Percentiles rank a stretch among this genome's conserved stretches.
phyloP scores from a whole-genome alignment of 108 stramenopile genomes.

The Mediolabrus comicus region DNA sequence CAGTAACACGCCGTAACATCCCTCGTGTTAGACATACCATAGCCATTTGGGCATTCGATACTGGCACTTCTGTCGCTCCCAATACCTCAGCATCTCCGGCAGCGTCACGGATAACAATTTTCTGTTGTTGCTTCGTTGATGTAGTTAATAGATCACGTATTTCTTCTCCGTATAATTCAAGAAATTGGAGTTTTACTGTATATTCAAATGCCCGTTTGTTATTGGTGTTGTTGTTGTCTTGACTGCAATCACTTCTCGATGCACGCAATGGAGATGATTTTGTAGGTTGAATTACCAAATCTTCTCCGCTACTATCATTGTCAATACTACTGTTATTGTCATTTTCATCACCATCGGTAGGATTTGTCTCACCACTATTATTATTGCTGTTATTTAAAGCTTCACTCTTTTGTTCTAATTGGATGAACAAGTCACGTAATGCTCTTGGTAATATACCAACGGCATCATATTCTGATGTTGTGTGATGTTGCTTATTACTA shows the following conservation, averaged over 20 bases:
- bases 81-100: slow-evolving; percentile 83
- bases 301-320: slow-evolving; percentile 1
- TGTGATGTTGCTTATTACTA: too few species aligned
- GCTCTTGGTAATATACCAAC: slow-evolving; percentile 83
- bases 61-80: slow-evolving; percentile 77
- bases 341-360: slow-evolving; percentile 1
- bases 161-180: slow-evolving; percentile 87
- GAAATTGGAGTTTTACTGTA: slow-evolving; percentile 75
- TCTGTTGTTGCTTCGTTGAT: slow-evolving; percentile 18
- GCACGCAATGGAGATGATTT: background rate
- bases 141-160: slow-evolving; percentile 87
- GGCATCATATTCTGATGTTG: slow-evolving; percentile 47
- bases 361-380: slow-evolving; percentile 13
- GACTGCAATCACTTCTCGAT: background rate
- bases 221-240: background rate
- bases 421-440: slow-evolving; percentile 56
- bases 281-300: slow-evolving; percentile 6
- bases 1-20: slow-evolving; percentile 66
- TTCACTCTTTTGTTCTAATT: slow-evolving; percentile 27
- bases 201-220: slow-evolving; percentile 42
- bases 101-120: slow-evolving; percentile 73
- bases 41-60: slow-evolving; percentile 81
- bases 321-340: background rate
- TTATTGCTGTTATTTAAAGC: slow-evolving; percentile 2
- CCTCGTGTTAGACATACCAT: slow-evolving; percentile 79